phyloP scores from a whole-genome alignment of 23 red algal genomes.

The Gracilaria caudata region DNA sequence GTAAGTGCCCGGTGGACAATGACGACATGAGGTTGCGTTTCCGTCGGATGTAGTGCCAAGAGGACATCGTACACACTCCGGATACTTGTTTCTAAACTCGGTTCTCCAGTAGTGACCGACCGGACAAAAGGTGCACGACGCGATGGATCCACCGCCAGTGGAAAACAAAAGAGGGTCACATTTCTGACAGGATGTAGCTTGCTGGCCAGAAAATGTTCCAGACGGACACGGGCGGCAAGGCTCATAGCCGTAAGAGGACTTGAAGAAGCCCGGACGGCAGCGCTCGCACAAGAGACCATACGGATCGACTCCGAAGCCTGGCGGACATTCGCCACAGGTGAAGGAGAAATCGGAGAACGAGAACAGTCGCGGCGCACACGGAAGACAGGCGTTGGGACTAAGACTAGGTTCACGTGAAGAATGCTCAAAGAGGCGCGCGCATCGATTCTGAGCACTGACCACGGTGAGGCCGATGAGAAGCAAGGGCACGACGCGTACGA shows the following conservation, averaged over 20 bases:
- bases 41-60: neutral
- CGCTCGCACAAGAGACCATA: constrained; percentile 24
- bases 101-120: constrained; percentile 8
- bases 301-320: constrained; percentile 10
- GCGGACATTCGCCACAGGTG: neutral
- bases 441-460: constrained; percentile 4
- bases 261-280: constrained; percentile 12
- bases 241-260: neutral
- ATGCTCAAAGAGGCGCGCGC: constrained; percentile 17
- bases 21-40: neutral
- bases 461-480: neutral
- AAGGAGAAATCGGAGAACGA: constrained; percentile 1
- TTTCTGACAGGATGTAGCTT: neutral
- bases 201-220: neutral
- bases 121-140: constrained; percentile 13
- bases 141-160: neutral
- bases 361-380: neutral
- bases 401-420: neutral
- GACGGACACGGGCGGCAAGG: constrained; percentile 25
- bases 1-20: neutral
- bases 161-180: constrained; percentile 12
- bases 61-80: constrained; percentile 17
- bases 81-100: neutral
- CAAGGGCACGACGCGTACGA: neutral
- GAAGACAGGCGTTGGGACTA: constrained; percentile 6